Percentiles rank a stretch among this genome's conserved stretches.
phyloP scores from a whole-genome alignment of 2,329 filamentous ascomycete genomes.

The Pseudocercospora pini-densiflorae region DNA sequence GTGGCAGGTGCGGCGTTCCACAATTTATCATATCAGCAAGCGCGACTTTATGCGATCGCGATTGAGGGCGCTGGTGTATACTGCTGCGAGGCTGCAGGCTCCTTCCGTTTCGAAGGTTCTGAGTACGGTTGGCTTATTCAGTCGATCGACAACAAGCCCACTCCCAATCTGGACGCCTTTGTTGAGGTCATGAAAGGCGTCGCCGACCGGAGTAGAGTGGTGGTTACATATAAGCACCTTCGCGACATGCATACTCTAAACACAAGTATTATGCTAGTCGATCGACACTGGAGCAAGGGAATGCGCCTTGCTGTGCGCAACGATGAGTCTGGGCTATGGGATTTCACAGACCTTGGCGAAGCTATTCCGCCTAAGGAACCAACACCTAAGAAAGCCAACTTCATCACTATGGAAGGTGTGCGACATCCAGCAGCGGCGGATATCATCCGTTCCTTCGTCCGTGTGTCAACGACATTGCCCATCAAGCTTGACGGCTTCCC shows the following conservation, averaged over 20 bases:
- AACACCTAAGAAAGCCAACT: slow-evolving; percentile 78
- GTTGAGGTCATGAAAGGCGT: slow-evolving; percentile 89
- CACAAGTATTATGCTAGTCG: slow-evolving; percentile 88
- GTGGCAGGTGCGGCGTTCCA: slow-evolving; percentile 96
- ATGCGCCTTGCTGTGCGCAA: slow-evolving; percentile 94
- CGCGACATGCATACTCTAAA: slow-evolving; percentile 92
- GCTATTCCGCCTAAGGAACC: slow-evolving; percentile 75
- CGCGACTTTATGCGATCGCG: slow-evolving; percentile 91
- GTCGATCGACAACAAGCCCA: slow-evolving; percentile 88
- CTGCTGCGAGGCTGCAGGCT: slow-evolving; percentile 91
- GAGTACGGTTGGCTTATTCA: slow-evolving; percentile 94
- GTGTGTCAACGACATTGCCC: slow-evolving; percentile 90
- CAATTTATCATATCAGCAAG: slow-evolving; percentile 94
- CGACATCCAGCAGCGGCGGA: slow-evolving; percentile 90
- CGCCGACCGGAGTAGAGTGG: slow-evolving; percentile 79
- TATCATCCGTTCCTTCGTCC: slow-evolving; percentile 91
- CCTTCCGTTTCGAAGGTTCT: slow-evolving; percentile 90
- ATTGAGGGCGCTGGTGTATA: slow-evolving; percentile 80
- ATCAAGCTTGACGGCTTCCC: slow-evolving; percentile 98
- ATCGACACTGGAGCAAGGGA: slow-evolving; percentile 93
- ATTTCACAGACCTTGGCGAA: slow-evolving; percentile 84
- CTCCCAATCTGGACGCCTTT: slow-evolving; percentile 84
- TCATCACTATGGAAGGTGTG: slow-evolving; percentile 88
- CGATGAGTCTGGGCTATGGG: slow-evolving; percentile 88
- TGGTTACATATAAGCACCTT: slow-evolving; percentile 94